A percentile compares a stretch with the other conserved stretches of the same genome.
These are phyloP conservation scores for Tulasnella sp. DNA, from an alignment of 768 basidiomycete species.

Conservation along the genomic window DNA sequence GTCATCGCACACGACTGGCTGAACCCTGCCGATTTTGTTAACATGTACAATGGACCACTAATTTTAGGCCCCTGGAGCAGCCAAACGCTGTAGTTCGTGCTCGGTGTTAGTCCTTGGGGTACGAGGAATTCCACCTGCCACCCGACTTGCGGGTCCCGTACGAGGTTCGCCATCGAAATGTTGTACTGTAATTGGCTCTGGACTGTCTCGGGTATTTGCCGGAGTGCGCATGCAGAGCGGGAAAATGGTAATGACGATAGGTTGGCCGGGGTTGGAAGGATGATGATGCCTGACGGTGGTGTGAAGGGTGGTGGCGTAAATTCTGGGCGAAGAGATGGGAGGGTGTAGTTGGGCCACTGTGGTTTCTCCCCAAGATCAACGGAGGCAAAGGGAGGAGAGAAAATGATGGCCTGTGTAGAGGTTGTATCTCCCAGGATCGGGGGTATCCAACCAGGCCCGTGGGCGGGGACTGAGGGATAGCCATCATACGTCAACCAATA, in stretches of 20 bases:
- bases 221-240: constrained; percentile 42
- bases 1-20: constrained; percentile 59
- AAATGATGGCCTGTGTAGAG: constrained; percentile 55
- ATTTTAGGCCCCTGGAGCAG: constrained; percentile 41
- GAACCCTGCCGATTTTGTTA: constrained; percentile 57
- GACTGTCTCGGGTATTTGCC: constrained; percentile 21
- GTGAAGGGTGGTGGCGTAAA: constrained; percentile 28
- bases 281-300: constrained; percentile 40
- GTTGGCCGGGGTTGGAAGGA: constrained; percentile 35
- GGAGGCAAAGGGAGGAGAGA: constrained; percentile 45
- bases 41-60: constrained; percentile 55
- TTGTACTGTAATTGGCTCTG: constrained; percentile 29
- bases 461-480: constrained; percentile 34
- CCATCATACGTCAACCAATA: too few relatives aligned
- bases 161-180: constrained; percentile 37
- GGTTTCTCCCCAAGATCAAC: constrained; percentile 28
- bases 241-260: constrained; percentile 22
- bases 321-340: constrained; percentile 46
- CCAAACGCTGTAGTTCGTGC: constrained; percentile 71
- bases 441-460: constrained; percentile 30
- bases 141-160: constrained; percentile 39
- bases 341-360: constrained; percentile 62
- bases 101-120: constrained; percentile 38
- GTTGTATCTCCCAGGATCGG: constrained; percentile 67
- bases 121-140: constrained; percentile 62